Conservation (phyloP, 805 yeast genomes). For the Metschnikowia baotianmanensis region DNA sequence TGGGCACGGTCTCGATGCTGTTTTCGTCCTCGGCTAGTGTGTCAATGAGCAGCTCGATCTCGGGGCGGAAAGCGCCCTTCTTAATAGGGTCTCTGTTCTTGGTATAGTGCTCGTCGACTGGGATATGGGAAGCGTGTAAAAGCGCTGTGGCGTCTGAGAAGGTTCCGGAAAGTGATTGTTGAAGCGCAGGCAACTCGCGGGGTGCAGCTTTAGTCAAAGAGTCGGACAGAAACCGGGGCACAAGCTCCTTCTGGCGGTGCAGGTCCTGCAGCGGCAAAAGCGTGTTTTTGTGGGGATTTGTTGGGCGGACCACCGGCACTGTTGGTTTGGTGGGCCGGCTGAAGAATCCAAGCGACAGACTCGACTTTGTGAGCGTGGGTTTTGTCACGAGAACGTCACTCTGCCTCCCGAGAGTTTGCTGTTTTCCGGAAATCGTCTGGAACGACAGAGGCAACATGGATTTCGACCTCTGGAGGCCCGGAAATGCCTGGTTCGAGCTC, state of each 20-base stretch:
- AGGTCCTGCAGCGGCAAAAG: constrained; percentile 21
- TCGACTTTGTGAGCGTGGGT: constrained; percentile 34
- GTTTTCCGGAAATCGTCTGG: constrained; percentile 1
- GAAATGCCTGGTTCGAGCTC: constrained; percentile 30
- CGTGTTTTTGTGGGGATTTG: constrained; percentile 15
- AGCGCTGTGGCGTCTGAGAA: constrained; percentile 13
- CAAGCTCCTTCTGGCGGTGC: constrained; percentile 21
- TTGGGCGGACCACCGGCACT: constrained; percentile 2
- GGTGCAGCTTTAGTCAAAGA: constrained; percentile 20
- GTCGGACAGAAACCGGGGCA: constrained; percentile 26
- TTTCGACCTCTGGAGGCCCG: constrained; percentile 32
- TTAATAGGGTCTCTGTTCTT: constrained; percentile 29
- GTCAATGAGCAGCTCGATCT: constrained; percentile 17
- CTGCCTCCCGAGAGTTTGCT: not conserved
- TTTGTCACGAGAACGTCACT: not conserved
- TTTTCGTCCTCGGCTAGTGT: constrained; percentile 29
- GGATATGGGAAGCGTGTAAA: constrained; percentile 23
- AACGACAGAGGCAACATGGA: constrained; percentile 11
- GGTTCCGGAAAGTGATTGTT: not conserved
- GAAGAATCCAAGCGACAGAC: constrained; percentile 37
- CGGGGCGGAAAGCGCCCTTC: constrained; percentile 6
- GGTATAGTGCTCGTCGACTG: not conserved
- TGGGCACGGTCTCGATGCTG: constrained; percentile 51
- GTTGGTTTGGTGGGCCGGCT: constrained; percentile 1
- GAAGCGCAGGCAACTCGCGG: constrained; percentile 1